Base-by-base conservation (phyloP, 345 rosid genomes). In the Geranium brycei region DNA sequence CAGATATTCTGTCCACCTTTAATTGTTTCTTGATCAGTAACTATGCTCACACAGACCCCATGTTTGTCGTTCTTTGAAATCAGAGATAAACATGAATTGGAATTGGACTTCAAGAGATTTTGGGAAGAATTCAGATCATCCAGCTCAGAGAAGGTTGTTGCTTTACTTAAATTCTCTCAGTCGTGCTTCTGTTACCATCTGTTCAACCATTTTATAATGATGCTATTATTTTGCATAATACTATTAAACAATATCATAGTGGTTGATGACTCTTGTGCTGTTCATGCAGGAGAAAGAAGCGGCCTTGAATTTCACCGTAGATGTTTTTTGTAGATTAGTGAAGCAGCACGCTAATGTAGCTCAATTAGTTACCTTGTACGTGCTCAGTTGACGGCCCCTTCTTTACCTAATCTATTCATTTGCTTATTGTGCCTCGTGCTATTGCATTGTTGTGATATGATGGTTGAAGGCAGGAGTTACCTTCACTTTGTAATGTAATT, bases 81-180 rank as follows among this genome's bases (percentile, higher is more conserved):
- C 87, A 90, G 96, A 73, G 91, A 80, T 68, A 84, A 80, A 70
- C 86, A 87, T 82, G 99, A 87, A 73, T 69, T 91, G 92, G 97
- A 95, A 73, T 74, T 88, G 95, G 97, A 95, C 83, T 91, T 95
- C 76, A 95, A 91, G 76, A 95, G 97, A 79, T 84, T 81, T 62
- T 91, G 99, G 99, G 97, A 95, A 76, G 96, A 91, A 79, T 95
- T 95, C 76, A 97, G 97, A 69, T 88, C 99, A 74, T 95, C 97
- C 74, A 84, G 88, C 79, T 91, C 87, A 6, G 99, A 95, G 77
- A 91, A 85, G 95, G 99, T 91, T 68, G 51, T 62, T 70, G 62
- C 63, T 60, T 17, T 5, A 1, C 66, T 41, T 65, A 19, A 65
- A 16, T 62, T 62, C 17, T 55, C 30, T 62, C 61, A 51, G 12